Evolutionary conservation across 2,329 filamentous ascomycete genomes (phyloP).

Genomic region (Furcasterigmium sp.): DNA sequence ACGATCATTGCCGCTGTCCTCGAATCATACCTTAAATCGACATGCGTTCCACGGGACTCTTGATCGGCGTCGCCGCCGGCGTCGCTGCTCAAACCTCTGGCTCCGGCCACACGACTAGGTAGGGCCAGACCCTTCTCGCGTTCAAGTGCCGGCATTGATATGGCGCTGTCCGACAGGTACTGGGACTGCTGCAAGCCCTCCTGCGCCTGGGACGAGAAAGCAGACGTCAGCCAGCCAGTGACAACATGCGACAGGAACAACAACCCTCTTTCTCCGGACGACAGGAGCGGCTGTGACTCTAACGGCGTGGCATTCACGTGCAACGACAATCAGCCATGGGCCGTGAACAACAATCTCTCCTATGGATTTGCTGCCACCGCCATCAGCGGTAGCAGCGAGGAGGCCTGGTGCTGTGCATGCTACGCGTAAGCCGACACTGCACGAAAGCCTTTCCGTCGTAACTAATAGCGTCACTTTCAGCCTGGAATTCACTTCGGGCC

Average conservation of each 20-base stretch:
- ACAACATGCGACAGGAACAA: slow-evolving; percentile 51
- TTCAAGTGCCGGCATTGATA: not conserved
- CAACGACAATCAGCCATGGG: slow-evolving; percentile 57
- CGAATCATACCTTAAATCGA: not conserved
- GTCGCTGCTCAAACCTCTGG: not conserved
- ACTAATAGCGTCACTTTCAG: slow-evolving; percentile 21
- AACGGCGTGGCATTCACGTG: slow-evolving; percentile 58
- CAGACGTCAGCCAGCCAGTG: slow-evolving; percentile 42
- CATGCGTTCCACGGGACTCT: not conserved
- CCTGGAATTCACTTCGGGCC: slow-evolving; percentile 45
- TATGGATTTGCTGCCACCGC: slow-evolving; percentile 63
- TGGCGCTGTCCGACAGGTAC: slow-evolving; percentile 26
- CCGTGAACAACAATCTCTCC: slow-evolving; percentile 49
- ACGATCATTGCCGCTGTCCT: too few relatives aligned
- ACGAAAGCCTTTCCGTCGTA: not conserved
- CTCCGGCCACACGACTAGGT: not conserved
- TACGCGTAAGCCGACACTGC: slow-evolving; percentile 36
- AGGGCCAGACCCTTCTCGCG: not conserved
- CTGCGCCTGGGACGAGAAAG: slow-evolving; percentile 53
- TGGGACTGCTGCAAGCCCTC: slow-evolving; percentile 70
- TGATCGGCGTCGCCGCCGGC: not conserved
- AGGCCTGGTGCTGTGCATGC: slow-evolving; percentile 60
- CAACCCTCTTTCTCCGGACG: slow-evolving; percentile 42
- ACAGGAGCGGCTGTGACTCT: slow-evolving; percentile 47
- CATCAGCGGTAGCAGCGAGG: slow-evolving; percentile 49